Base-by-base conservation (phyloP, 768 basidiomycete genomes). In the Hysterangium stoloniferum region DNA sequence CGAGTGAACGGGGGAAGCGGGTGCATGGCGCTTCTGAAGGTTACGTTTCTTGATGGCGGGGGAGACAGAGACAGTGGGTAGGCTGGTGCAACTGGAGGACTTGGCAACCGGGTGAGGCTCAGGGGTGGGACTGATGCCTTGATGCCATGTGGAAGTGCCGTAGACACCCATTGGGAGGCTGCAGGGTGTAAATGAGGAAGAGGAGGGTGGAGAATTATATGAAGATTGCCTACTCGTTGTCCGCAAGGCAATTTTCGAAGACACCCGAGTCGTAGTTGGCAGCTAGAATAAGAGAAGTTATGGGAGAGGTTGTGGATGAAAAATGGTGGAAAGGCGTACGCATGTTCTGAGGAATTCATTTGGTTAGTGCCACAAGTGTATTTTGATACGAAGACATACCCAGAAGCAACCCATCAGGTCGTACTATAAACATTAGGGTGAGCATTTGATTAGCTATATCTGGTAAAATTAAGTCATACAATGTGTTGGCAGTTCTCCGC, bases 241-340 rank as follows among this genome's bases (percentile, higher is more conserved):
- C 70, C 43, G 62, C 72, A 13, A 68, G 57, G 61, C 73, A 75
- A n/a, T 57, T 56, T 52, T 73, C 73, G 62, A 75, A 75, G 4
- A 56, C 37, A 48, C 61, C 57, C 6, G 55, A 19, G 33, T 58
- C 57, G 60, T 67, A 69, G 59, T 68, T 64, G 36, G 70, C 68
- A 31, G 71, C 64, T 27, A 63, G 58, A 58, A 61, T 61, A 43
- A 61, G 64, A 41, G 71, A 75, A 37, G 62, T n/a, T 57, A 54
- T 59, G 76, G 78, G 67, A 17, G 22, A 45, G 9, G 47, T 62
- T 64, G n/a, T n/a, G 15, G 24, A 53, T 7, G 6, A 27, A 17
- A 22, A 11, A 35, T 8, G 11, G 13, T 28, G 25, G 45, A 17
- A 48, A 69, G n/a, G 61, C 75, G 9, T 48, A 48, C 52, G 57